A percentile compares a stretch with the other conserved stretches of the same genome.
Conservation (phyloP, 2,329 filamentous ascomycete species). For the Aureobasidium lini region DNA sequence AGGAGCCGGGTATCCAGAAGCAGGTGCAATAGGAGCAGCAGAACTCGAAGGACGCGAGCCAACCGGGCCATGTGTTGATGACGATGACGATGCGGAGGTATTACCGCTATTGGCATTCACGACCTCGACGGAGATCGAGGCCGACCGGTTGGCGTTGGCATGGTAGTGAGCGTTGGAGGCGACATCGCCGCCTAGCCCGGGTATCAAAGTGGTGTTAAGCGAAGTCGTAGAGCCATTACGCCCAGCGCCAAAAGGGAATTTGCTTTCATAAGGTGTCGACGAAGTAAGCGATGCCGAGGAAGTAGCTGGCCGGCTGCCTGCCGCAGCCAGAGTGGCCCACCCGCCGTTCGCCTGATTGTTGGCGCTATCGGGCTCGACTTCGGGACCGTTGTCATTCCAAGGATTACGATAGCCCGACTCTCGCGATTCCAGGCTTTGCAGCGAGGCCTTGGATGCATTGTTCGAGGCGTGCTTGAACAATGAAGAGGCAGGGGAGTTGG, state of each 20-base stretch:
- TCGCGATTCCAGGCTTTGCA: conserved; percentile 92
- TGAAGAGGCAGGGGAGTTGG: conserved; percentile 60
- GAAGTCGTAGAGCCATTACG: conserved; percentile 32
- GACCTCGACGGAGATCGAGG: conserved; percentile 6
- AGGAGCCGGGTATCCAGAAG: conserved; percentile 33
- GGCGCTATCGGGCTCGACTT: conserved; percentile 72
- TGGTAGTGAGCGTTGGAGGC: conserved; percentile 22
- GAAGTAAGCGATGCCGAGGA: conserved; percentile 52
- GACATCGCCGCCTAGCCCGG: conserved; percentile 31
- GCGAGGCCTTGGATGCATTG: conserved; percentile 87
- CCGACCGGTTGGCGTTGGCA: conserved; percentile 7
- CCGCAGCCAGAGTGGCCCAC: conserved; percentile 42
- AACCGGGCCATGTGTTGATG: conserved; percentile 14
- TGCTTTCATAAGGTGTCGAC: conserved; percentile 53
- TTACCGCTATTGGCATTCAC: conserved; percentile 4
- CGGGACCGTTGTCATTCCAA: conserved; percentile 97
- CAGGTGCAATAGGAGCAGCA: conserved; percentile 17
- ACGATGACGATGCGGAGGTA: neutral
- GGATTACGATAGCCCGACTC: conserved; percentile 82
- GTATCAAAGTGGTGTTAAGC: conserved; percentile 30
- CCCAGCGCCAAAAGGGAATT: conserved; percentile 53
- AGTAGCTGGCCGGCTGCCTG: conserved; percentile 58
- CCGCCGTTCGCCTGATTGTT: conserved; percentile 28
- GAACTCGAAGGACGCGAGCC: conserved; percentile 19
- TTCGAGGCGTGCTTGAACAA: conserved; percentile 85